These are phyloP conservation scores for Eucalyptus dawsonii DNA, from an alignment of 345 rosid species.

Conservation along the genomic window DNA sequence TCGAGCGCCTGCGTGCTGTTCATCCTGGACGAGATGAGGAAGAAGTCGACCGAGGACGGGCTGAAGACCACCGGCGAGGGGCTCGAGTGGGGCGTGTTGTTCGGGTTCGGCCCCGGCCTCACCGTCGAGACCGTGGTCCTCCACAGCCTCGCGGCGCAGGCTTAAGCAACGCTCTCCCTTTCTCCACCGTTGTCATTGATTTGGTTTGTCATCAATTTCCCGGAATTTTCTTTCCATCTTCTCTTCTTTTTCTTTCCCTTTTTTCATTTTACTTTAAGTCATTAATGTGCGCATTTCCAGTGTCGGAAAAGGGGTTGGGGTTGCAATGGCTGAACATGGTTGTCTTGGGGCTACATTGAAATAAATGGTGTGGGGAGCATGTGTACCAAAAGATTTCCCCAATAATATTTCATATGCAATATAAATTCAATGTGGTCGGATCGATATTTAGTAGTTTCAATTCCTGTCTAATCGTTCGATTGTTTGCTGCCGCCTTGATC, in stretches of 20 bases:
- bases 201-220: neutral
- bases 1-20: constrained; percentile 30
- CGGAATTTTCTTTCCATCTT: neutral
- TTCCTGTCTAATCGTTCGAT: neutral
- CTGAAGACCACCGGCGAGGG: constrained; percentile 27
- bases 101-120: constrained; percentile 41
- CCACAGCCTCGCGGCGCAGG: constrained; percentile 5
- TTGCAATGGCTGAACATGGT: neutral
- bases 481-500: neutral
- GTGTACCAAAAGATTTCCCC: neutral
- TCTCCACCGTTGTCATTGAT: neutral
- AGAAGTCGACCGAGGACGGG: constrained; percentile 10
- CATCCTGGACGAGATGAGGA: constrained; percentile 35
- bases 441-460: neutral
- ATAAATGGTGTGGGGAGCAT: neutral
- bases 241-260: neutral
- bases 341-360: neutral
- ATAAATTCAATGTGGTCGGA: neutral
- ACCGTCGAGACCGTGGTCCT: constrained; percentile 37
- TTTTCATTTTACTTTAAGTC: neutral
- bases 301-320: neutral
- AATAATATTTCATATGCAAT: neutral
- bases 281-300: neutral
- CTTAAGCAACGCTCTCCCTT: neutral
- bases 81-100: constrained; percentile 36